Base-by-base conservation (phyloP, 2,329 filamentous ascomycete genomes). In the Fusarium tjaetaba region DNA sequence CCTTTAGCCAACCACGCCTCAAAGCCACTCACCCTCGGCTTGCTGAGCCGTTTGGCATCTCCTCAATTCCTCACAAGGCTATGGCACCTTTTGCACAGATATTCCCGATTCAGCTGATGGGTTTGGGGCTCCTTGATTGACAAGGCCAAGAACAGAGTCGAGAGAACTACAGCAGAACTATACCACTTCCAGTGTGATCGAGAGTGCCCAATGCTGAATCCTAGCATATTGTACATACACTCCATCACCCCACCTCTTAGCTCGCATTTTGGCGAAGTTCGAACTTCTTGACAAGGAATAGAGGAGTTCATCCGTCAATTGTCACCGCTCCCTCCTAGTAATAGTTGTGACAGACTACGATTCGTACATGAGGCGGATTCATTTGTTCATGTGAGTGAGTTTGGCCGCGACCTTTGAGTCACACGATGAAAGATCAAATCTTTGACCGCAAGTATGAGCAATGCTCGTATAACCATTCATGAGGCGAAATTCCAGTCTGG, bases 381-480 rank as follows among this genome's bases (percentile, higher is more conserved):
- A 36, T 46, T 60, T 75, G 67, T 64, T 73, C 76, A 77, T 77
- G 76, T 75, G 74, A 70, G 63, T 64, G 60, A 58, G 63, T 64
- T 64, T 65, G 64, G 68, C 65, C 70, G 61, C 52, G 64, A 52
- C 60, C 64, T 56, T 59, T 65, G 55, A 70, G 73, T 77, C 76
- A 77, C 76, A 76, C 70, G 68, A 70, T 51, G 46, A 46, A 57
- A 72, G 46, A 62, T 68, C 38, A 57, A 61, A 38, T 71, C 69
- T 73, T 72, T 72, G 75, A 77, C 75, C 75, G 75, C 75, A 55
- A 69, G 45, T 64, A 76, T 70, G 64, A 74, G 69, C 68, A 66
- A 63, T 70, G 24, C 53, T 62, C 67, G 34, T 68, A 64, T 59
- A 68, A 64, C 71, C 71, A 74, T 66, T 59, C 34, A 62, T 51